Evolutionary conservation across 192 early-diverging fungal species (phyloP).

Genomic region (Entomortierella chlamydospora): DNA sequence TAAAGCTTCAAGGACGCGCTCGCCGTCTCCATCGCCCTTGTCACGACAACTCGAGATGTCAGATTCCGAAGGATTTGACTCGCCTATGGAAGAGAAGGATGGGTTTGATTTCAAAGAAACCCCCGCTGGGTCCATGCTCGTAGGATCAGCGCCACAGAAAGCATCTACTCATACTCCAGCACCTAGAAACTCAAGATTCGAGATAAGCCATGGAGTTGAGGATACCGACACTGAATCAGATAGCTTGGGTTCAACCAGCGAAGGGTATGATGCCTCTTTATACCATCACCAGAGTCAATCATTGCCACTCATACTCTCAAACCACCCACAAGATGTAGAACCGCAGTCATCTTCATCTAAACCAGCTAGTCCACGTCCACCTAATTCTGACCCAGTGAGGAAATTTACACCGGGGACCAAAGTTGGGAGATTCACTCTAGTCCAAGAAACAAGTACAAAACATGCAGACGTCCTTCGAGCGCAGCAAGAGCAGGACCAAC

Average conservation of each 20-base stretch:
- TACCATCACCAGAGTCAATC: conserved; percentile 15
- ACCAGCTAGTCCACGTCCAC: background rate
- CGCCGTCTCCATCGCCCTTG: conserved; percentile 29
- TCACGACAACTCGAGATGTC: conserved; percentile 27
- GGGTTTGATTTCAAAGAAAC: background rate
- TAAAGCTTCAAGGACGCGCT: conserved; percentile 11
- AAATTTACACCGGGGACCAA: conserved; percentile 41
- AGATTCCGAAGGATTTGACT: conserved; percentile 14
- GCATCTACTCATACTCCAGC: background rate
- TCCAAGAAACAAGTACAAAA: conserved; percentile 24
- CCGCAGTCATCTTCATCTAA: conserved; percentile 2
- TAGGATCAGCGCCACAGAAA: background rate
- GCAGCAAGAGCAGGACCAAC: background rate
- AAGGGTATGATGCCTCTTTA: background rate
- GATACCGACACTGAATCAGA: no score
- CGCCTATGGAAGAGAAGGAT: conserved; percentile 24
- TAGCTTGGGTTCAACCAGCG: no score
- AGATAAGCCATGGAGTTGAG: no score
- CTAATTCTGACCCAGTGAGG: background rate
- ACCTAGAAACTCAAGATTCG: no score
- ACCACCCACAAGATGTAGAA: background rate
- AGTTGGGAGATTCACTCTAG: conserved; percentile 41
- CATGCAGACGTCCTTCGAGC: conserved; percentile 23
- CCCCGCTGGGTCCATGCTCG: background rate
- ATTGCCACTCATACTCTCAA: conserved; percentile 1